phyloP scores from a whole-genome alignment of 2,329 filamentous ascomycete species.

The Cladophialophora exuberans region DNA sequence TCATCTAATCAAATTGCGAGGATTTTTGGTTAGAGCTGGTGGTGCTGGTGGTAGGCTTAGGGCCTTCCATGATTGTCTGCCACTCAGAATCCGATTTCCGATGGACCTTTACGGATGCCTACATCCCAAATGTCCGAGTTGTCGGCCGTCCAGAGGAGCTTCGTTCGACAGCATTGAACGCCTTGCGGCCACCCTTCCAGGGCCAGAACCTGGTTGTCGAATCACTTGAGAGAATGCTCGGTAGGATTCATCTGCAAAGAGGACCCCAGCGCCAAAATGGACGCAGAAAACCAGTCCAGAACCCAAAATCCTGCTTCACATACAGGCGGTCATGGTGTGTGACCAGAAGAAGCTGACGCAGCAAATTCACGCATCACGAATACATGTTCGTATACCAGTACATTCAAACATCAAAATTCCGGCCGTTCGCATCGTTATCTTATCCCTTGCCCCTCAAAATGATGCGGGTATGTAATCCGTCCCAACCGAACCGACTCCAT shows the following conservation, averaged over 20 bases:
- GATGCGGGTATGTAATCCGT: slow-evolving; percentile 10
- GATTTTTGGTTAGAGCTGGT: background rate
- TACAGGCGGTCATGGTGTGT: background rate
- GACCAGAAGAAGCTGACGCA: background rate
- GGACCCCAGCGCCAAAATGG: background rate
- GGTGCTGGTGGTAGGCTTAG: background rate
- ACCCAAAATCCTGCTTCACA: background rate
- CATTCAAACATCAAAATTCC: background rate
- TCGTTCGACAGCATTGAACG: too few species aligned
- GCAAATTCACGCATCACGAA: background rate
- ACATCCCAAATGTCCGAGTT: too few species aligned
- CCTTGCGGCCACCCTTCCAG: background rate
- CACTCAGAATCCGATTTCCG: background rate
- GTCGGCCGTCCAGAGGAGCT: too few species aligned
- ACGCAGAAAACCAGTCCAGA: background rate
- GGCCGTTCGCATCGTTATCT: background rate
- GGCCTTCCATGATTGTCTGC: background rate
- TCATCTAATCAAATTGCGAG: background rate
- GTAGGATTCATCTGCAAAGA: background rate
- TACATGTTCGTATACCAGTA: background rate
- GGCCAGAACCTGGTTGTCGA: background rate
- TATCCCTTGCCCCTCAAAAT: background rate
- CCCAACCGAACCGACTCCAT: background rate
- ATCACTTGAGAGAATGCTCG: background rate
- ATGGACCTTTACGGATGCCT: too few species aligned